Evolutionary conservation across 805 yeast genomes (phyloP), one percentile per base, ranked within the genome.

Genomic region (Kregervanrija delftensis): DNA sequence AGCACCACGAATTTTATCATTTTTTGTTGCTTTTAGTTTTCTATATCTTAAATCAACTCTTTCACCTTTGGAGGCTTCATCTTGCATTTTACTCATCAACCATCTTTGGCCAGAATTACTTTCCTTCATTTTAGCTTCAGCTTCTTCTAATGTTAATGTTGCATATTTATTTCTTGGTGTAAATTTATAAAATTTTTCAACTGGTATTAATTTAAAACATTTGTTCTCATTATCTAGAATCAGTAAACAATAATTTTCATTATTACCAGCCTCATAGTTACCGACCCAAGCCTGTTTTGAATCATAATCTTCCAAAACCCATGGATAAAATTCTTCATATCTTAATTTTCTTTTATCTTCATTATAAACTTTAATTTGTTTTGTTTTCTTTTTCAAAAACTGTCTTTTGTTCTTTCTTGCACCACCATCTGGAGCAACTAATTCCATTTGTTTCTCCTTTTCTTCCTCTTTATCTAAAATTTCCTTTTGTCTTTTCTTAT

Each of bases 261-360:
- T 77, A 43, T 77, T 76, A 39, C 86, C 86, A 1, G 97, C 98
- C 67, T 93, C 99, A 66, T 87, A 93, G 54, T 83, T 85, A 33
- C 98, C 96, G 14, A 90, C 97, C 85, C 87, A 93, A 0, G 95
- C 91, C 60, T 93, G 91, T 49, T 78, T 75, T 39, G 96, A 96
- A 58, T 89, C 96, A 62, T 86, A 91, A 66, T 93, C 99, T 67
- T 93, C 99, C 73, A 93, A 69, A 13, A 93, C 96, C 99, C 99
- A 93, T 0, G 99, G 99, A 57, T 86, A 91, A 62, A 83, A 87
- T 66, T 93, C 99, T 66, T 93, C 99, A 60, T 91, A 93, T 59
- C 98, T 74, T 50, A 93, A 69, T 58, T 80, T 83, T 50, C 91
- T 76, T 49, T 87, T 90, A 8, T 77, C 77, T 55, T 90, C 98